These are phyloP conservation scores for Platanthera zijinensis DNA, from an alignment of 106 monocot species.

Conservation along the genomic window DNA sequence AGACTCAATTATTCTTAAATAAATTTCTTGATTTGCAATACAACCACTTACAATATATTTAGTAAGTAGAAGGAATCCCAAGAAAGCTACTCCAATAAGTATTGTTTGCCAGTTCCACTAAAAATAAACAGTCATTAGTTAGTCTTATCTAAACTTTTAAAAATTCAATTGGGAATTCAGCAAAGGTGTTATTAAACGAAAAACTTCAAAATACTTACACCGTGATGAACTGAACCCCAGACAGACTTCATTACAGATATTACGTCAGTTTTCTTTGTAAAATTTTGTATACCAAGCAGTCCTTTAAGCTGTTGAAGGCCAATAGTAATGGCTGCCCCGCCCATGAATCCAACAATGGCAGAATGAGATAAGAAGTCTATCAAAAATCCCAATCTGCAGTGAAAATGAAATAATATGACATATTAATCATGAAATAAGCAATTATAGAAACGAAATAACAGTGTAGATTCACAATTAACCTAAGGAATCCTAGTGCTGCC, in stretches of 20 bases:
- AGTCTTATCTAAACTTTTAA: no score
- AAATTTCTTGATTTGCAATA: background rate
- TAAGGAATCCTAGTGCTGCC: constrained; percentile 64
- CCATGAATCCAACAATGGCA: constrained; percentile 75
- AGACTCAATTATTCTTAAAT: background rate
- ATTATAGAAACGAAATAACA: background rate
- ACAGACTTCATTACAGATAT: constrained; percentile 62
- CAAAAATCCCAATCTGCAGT: constrained; percentile 53
- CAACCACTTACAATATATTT: constrained; percentile 52
- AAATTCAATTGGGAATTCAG: no score
- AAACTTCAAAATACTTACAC: constrained; percentile 18
- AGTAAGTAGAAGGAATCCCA: constrained; percentile 48
- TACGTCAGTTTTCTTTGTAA: constrained; percentile 53
- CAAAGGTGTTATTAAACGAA: background rate
- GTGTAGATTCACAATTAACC: constrained; percentile 24
- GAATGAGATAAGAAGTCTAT: constrained; percentile 68
- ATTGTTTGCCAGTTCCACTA: constrained; percentile 88
- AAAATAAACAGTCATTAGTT: background rate
- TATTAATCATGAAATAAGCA: background rate
- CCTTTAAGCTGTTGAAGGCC: constrained; percentile 71
- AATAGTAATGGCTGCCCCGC: constrained; percentile 60
- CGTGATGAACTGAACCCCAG: constrained; percentile 39
- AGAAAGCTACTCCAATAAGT: constrained; percentile 41
- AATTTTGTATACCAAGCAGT: constrained; percentile 51
- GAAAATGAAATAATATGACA: background rate